Base-by-base conservation (phyloP, 2,329 filamentous ascomycete genomes). In the Colletotrichum orbiculare region DNA sequence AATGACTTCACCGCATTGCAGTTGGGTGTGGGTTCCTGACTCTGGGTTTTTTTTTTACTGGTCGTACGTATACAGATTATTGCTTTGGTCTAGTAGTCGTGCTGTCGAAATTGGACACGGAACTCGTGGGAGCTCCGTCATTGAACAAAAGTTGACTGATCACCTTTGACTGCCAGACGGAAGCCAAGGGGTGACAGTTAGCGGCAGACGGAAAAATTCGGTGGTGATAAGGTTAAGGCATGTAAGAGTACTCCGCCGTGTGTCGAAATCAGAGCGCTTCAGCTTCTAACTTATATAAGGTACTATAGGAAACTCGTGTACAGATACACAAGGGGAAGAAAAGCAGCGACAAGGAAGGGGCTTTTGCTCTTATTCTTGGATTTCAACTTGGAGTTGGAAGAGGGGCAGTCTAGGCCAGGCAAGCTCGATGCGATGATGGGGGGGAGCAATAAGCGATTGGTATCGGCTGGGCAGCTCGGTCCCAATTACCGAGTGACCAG, bases 1-100 rank as follows among this genome's bases (percentile, higher is more conserved):
- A 52, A 65, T 65, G 62, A 65, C 62, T 65, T 65, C 58, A 56
- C 58, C n/a, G 46, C 57, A 56, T 56, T 38, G 58, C 52, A 52
- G 39, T 33, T 60, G 38, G 46, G 43, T 37, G 57, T 45, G 41
- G 25, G 25, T 52, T 56, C 42, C 52, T 50, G 52, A 43, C 46
- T 65, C 46, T 61, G 45, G 42, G 35, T 39, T 3, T 6, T 17
- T 42, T 42, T 25, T 25, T 45, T 9, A 13, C 13, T 38, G 12
- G 25, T 54, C 39, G 2, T 35, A 43, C 13, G 33, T 9, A 15
- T 46, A 37, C n/a, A 25, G 25, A 25, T 4, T 25, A 25, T 25
- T 25, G 25, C 25, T 25, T 25, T 34, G 43, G 34, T 56, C 11
- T 34, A 17, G 54, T 43, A n/a, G 15, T 48, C n/a, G 54, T 35